Evolutionary conservation across 202 grass and related monocot species (phyloP).

Genomic region (Zizania palustris): DNA sequence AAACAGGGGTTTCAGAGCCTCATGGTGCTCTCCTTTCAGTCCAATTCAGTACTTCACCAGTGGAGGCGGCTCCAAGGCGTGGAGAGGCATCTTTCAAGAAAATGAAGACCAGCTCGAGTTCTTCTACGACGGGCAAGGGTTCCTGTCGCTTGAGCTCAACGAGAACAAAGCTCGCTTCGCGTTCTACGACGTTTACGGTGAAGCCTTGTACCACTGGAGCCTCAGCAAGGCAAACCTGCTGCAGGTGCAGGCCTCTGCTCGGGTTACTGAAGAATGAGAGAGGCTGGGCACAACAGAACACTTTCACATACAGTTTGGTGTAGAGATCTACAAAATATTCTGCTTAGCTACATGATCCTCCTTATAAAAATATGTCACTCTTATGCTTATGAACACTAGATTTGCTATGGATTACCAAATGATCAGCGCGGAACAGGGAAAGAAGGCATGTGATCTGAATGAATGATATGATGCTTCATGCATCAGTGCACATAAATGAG

Average conservation of each 20-base stretch:
- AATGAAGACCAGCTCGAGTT: constrained; percentile 70
- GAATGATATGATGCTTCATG: too few relatives aligned
- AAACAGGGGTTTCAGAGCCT: neutral
- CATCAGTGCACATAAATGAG: too few relatives aligned
- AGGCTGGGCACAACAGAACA: neutral
- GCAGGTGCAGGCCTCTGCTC: neutral
- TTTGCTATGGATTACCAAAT: too few relatives aligned
- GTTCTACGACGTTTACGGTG: constrained; percentile 69
- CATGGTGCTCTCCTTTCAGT: constrained; percentile 39
- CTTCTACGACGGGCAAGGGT: constrained; percentile 95
- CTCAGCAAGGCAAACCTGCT: constrained; percentile 26
- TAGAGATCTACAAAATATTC: neutral
- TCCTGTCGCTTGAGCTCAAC: constrained; percentile 78
- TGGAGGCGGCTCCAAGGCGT: constrained; percentile 92
- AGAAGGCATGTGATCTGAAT: too few relatives aligned
- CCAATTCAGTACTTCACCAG: constrained; percentile 87
- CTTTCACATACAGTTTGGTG: neutral
- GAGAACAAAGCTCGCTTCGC: constrained; percentile 37
- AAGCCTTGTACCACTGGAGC: constrained; percentile 58
- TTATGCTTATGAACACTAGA: too few relatives aligned
- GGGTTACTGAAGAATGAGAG: constrained; percentile 41
- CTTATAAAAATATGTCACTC: too few relatives aligned
- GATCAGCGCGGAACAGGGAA: too few relatives aligned
- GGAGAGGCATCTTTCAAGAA: constrained; percentile 58
- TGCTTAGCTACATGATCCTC: neutral